Evolutionary conservation across 331 rosid species (phyloP), one percentile per base, ranked within the genome.

Genomic region (Saraca asoca): DNA sequence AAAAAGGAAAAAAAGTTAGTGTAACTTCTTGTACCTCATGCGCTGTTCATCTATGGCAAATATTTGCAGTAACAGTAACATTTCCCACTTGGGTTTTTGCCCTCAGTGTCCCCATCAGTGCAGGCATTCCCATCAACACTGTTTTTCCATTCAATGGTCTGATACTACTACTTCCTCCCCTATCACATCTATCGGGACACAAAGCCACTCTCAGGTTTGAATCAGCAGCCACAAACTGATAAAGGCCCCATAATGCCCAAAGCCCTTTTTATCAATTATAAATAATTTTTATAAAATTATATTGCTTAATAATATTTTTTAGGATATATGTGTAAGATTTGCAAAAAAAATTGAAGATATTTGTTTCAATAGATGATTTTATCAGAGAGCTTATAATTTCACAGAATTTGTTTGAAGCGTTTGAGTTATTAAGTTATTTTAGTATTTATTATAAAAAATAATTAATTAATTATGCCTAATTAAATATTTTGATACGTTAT

Each of bases 231-330:
- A 92, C 88, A 74, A 89, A 92, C 62, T 92, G 95, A 58, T n/a
- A 77, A 89, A 16, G 96, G 89, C 43, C 98, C 98, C 98, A 92
- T 85, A n/a, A n/a, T n/a, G n/a, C n/a, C n/a, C n/a, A n/a, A n/a
- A n/a, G n/a, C n/a, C n/a, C n/a, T n/a, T n/a, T n/a, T n/a, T n/a
- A n/a, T n/a, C n/a, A n/a, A n/a, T n/a, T n/a, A n/a, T n/a, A n/a
- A n/a, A n/a, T n/a, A n/a, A n/a, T n/a, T n/a, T n/a, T n/a, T n/a
- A n/a, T n/a, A n/a, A n/a, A n/a, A n/a, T n/a, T n/a, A n/a, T n/a
- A n/a, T n/a, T n/a, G n/a, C n/a, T n/a, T n/a, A n/a, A n/a, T n/a
- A n/a, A n/a, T n/a, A n/a, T n/a, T n/a, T n/a, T n/a, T n/a, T n/a
- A n/a, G n/a, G n/a, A n/a, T n/a, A n/a, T n/a, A n/a, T n/a, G n/a